Conservation (phyloP, 2,329 filamentous ascomycete genomes). For the Fusarium napiforme region DNA sequence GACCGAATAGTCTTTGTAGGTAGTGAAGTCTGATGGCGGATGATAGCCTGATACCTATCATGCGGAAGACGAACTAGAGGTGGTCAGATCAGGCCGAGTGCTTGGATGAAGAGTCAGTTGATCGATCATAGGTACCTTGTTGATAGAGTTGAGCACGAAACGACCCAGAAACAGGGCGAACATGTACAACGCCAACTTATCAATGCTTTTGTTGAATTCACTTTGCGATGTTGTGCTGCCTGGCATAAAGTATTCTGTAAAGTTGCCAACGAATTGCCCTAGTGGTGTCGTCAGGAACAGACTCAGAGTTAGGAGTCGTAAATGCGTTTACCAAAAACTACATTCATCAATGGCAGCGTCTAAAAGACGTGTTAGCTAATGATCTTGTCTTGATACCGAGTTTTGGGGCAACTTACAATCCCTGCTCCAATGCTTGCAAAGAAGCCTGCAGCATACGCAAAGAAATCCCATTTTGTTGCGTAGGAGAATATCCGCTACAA, state of each 20-base stretch:
- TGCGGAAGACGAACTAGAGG: constrained; percentile 64
- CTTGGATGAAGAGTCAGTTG: background rate
- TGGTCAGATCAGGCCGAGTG: background rate
- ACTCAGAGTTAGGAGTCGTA: too few species aligned
- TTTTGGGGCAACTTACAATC: constrained; percentile 35
- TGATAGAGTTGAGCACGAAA: constrained; percentile 71
- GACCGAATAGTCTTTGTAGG: constrained; percentile 69
- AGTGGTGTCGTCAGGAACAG: background rate
- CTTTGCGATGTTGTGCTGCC: constrained; percentile 47
- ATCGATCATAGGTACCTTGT: constrained; percentile 54
- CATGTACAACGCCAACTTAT: constrained; percentile 70
- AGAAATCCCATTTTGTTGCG: constrained; percentile 63
- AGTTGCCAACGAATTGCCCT: constrained; percentile 60
- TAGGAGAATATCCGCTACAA: constrained; percentile 63
- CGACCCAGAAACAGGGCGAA: constrained; percentile 76
- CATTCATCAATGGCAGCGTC: constrained; percentile 69
- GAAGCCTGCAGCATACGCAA: constrained; percentile 59
- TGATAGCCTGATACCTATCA: constrained; percentile 71
- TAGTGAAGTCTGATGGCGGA: constrained; percentile 72
- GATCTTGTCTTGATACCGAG: background rate
- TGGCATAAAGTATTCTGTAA: constrained; percentile 56
- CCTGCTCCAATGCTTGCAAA: constrained; percentile 64
- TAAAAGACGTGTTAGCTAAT: background rate
- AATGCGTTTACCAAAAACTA: constrained; percentile 61
- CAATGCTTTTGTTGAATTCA: constrained; percentile 55